A percentile compares a stretch with the other conserved stretches of the same genome.
Evolutionary conservation across 352 stramenopile genomes (phyloP).

Genomic region (Phytophthora syringae): DNA sequence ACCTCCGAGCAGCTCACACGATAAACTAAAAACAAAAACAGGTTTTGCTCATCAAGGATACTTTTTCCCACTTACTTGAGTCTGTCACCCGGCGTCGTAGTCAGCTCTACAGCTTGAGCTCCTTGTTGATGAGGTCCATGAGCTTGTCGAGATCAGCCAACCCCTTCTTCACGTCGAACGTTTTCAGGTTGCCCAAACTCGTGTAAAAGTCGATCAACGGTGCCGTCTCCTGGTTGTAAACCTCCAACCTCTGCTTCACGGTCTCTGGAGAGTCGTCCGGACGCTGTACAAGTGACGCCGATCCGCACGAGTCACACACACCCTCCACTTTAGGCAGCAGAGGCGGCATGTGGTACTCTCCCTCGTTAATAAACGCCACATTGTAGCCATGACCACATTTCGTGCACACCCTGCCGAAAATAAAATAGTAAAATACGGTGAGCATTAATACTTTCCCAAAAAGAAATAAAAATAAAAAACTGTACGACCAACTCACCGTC

Average conservation of each 20-base stretch:
- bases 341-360: conserved; percentile 91
- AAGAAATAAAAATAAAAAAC: too few relatives aligned
- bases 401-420: conserved; percentile 71
- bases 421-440: background rate
- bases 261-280: conserved; percentile 84
- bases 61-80: conserved; percentile 2
- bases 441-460: too few relatives aligned
- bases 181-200: conserved; percentile 72
- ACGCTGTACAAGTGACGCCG: conserved; percentile 77
- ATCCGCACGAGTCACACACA: conserved; percentile 83
- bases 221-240: conserved; percentile 91
- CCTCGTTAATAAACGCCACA: conserved; percentile 85
- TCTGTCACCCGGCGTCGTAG: background rate
- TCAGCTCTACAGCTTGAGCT: conserved; percentile 53
- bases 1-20: conserved; percentile 16
- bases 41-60: conserved; percentile 1
- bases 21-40: conserved; percentile 1
- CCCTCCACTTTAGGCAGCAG: conserved; percentile 87
- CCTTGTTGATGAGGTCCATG: conserved; percentile 67
- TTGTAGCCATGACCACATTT: conserved; percentile 90
- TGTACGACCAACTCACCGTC: conserved; percentile 69
- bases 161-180: conserved; percentile 89
- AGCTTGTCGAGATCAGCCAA: conserved; percentile 84
- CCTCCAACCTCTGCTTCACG: conserved; percentile 79
- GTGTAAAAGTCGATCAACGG: conserved; percentile 90